phyloP scores from a whole-genome alignment of 345 rosid species.

The Moringa oleifera region DNA sequence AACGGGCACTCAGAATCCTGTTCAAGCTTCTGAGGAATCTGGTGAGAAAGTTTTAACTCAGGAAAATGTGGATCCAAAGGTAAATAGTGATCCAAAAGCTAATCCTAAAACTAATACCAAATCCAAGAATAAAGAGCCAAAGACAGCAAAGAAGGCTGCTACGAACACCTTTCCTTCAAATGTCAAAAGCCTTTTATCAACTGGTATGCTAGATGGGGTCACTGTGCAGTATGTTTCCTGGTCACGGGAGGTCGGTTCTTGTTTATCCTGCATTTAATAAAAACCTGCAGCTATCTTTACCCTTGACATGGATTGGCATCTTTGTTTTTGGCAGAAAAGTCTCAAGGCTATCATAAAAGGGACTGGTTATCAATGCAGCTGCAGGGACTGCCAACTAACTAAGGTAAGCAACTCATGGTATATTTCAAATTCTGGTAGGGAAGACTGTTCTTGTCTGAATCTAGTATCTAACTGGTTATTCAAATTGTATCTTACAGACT shows the following conservation, averaged over 20 bases:
- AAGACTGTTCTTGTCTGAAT: not conserved
- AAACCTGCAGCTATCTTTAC: not conserved
- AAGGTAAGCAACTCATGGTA: conserved; percentile 28
- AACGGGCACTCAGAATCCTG: conserved; percentile 26
- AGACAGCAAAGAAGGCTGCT: conserved; percentile 37
- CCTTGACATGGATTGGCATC: not conserved
- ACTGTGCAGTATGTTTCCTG: conserved; percentile 63
- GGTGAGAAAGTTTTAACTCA: conserved; percentile 22
- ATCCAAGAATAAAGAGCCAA: conserved; percentile 35
- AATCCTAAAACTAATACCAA: conserved; percentile 21
- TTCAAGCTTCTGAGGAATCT: conserved; percentile 25
- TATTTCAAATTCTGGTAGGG: not conserved
- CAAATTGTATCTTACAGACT: conserved; percentile 31
- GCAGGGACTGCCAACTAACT: conserved; percentile 43
- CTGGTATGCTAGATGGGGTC: conserved; percentile 68
- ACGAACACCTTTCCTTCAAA: conserved; percentile 60
- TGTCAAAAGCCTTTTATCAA: conserved; percentile 61
- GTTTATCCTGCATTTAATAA: not conserved
- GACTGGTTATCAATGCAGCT: conserved; percentile 54
- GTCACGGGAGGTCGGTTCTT: conserved; percentile 52
- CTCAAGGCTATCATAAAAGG: conserved; percentile 46
- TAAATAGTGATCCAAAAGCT: conserved; percentile 19
- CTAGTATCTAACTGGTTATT: not conserved
- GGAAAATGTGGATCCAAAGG: conserved; percentile 20
- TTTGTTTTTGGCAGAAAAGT: conserved; percentile 31